These are phyloP conservation scores for Albatrellus ellisii DNA, from an alignment of 768 basidiomycete species.

Conservation along the genomic window DNA sequence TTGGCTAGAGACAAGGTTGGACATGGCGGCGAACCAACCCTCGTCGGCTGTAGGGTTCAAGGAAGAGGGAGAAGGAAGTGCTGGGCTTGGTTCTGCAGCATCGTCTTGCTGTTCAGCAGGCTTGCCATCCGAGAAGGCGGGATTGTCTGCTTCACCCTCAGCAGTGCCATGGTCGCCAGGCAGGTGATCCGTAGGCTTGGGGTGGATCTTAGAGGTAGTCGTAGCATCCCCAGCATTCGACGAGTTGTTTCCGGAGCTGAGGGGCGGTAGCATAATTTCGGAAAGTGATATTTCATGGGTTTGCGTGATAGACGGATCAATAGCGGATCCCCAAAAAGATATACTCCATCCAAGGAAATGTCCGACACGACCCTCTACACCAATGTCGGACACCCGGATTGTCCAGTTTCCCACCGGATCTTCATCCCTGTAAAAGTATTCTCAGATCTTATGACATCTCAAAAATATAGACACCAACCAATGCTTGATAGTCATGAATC, in stretches of 20 bases:
- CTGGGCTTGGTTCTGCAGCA: conserved; percentile 12
- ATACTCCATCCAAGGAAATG: conserved; percentile 85
- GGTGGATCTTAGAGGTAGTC: conserved; percentile 42
- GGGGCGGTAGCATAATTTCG: conserved; percentile 36
- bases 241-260: conserved; percentile 20
- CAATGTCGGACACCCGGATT: conserved; percentile 73
- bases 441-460: not conserved
- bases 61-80: conserved; percentile 18
- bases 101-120: conserved; percentile 12
- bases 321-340: conserved; percentile 80
- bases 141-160: conserved; percentile 68
- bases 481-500: conserved; percentile 97
- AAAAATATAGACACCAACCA: conserved; percentile 44
- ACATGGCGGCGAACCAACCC: conserved; percentile 77
- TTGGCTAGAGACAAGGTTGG: conserved; percentile 55
- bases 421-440: conserved; percentile 62
- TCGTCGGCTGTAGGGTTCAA: conserved; percentile 55
- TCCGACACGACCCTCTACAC: conserved; percentile 40
- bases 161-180: conserved; percentile 78
- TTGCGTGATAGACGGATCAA: conserved; percentile 55
- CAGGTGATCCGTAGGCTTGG: conserved; percentile 80
- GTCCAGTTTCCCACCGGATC: conserved; percentile 86
- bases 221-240: conserved; percentile 21
- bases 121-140: conserved; percentile 38
- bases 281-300: conserved; percentile 47